phyloP scores from a whole-genome alignment of 2,329 filamentous ascomycete genomes.

The Epichloe festucae region DNA sequence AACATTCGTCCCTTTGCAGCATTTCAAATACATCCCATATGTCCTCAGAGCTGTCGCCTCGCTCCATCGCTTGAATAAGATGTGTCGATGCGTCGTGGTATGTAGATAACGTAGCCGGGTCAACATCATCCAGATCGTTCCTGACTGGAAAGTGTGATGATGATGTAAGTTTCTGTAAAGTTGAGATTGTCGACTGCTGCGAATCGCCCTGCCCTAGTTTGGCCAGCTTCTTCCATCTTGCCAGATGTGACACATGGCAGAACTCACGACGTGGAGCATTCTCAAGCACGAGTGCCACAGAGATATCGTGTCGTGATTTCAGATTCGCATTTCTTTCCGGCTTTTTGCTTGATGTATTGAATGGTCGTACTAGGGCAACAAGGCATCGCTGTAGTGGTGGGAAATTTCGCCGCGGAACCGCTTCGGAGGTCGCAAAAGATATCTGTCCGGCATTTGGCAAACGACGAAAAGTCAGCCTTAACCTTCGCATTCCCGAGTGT shows the following conservation, averaged over 20 bases:
- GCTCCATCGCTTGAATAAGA: slow-evolving; percentile 10
- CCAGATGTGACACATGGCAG: slow-evolving; percentile 1
- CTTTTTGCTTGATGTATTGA: neutral
- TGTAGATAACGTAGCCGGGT: slow-evolving; percentile 4
- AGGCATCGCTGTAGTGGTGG: slow-evolving; percentile 3
- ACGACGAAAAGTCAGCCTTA: slow-evolving; percentile 10
- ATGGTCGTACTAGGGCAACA: slow-evolving; percentile 10
- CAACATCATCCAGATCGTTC: neutral
- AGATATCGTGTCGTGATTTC: neutral
- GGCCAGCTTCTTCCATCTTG: slow-evolving; percentile 11
- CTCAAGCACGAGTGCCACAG: neutral
- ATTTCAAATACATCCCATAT: slow-evolving; percentile 17
- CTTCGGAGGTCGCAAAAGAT: neutral
- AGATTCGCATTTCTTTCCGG: neutral
- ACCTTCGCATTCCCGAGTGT: slow-evolving; percentile 19
- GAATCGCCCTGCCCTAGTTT: slow-evolving; percentile 8
- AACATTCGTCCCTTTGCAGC: slow-evolving; percentile 9
- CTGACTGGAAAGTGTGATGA: neutral
- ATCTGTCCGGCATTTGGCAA: slow-evolving; percentile 1
- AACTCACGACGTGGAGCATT: neutral
- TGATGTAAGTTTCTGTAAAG: neutral
- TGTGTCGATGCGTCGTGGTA: slow-evolving; percentile 10
- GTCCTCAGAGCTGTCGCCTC: slow-evolving; percentile 12
- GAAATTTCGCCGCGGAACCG: neutral
- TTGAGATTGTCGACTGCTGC: neutral